A percentile compares a stretch with the other conserved stretches of the same genome.
These are phyloP conservation scores for Stenogyne calaminthoides DNA, from an alignment of 305 asterid genomes.

Conservation along the genomic window DNA sequence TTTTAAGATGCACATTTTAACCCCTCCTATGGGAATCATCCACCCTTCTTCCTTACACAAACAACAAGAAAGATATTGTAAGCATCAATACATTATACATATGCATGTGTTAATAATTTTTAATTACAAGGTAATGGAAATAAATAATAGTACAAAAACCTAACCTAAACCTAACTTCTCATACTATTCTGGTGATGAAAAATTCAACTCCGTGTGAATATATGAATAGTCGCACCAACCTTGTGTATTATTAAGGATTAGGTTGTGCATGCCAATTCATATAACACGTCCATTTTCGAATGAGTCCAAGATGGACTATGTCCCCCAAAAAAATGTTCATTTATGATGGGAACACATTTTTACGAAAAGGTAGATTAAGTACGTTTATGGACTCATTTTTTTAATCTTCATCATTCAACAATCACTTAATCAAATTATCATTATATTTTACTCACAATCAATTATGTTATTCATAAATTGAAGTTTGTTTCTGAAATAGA, in stretches of 20 bases:
- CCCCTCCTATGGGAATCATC: background rate
- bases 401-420: too few species aligned
- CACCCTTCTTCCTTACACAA: background rate
- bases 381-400: too few species aligned
- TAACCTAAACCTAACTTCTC: constrained; percentile 8
- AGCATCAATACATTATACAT: background rate
- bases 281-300: background rate
- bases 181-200: background rate
- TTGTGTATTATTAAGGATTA: constrained; percentile 4
- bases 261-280: constrained; percentile 5
- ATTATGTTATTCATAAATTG: too few species aligned
- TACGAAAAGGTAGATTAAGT: too few species aligned
- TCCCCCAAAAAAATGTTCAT: too few species aligned
- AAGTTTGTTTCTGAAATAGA: background rate
- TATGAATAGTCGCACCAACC: background rate
- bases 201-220: constrained; percentile 5
- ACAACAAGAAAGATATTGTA: background rate
- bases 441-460: too few species aligned
- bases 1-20: background rate
- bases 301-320: background rate
- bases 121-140: background rate
- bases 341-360: too few species aligned
- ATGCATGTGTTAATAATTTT: background rate
- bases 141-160: too few species aligned
- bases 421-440: too few species aligned